Evolutionary conservation across 768 basidiomycete genomes (phyloP).

Genomic region (Dacryopinax primogenitus): DNA sequence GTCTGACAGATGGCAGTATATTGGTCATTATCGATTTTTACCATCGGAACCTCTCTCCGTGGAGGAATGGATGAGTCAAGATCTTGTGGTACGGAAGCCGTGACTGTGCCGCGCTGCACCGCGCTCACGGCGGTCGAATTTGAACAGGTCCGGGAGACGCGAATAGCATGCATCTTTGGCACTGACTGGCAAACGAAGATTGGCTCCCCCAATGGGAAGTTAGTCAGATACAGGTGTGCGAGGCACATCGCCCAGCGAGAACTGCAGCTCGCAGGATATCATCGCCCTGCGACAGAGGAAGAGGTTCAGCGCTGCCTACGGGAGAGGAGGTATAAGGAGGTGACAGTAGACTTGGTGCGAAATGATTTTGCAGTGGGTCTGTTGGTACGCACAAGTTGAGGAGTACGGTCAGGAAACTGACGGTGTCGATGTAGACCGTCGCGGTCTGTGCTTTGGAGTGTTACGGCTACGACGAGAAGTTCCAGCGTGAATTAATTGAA

Average conservation of each 20-base stretch:
- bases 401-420: not conserved
- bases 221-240: not conserved
- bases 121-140: not conserved
- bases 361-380: not conserved
- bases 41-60: not conserved
- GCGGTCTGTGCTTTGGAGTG: not conserved
- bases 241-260: not conserved
- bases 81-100: not conserved
- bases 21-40: not conserved
- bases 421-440: not conserved
- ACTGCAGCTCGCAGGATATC: not conserved
- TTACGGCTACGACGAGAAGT: not conserved
- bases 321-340: not conserved
- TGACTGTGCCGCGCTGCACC: not conserved
- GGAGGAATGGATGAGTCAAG: not conserved
- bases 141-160: not conserved
- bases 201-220: not conserved
- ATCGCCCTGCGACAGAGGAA: not conserved
- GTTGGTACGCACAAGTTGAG: not conserved
- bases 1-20: slow-evolving; percentile 6
- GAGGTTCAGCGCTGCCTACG: not conserved
- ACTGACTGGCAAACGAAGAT: not conserved
- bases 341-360: not conserved
- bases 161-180: not conserved
- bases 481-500: not conserved